phyloP scores from a whole-genome alignment of 2,329 filamentous ascomycete species.

The Parastagonospora nodorum region DNA sequence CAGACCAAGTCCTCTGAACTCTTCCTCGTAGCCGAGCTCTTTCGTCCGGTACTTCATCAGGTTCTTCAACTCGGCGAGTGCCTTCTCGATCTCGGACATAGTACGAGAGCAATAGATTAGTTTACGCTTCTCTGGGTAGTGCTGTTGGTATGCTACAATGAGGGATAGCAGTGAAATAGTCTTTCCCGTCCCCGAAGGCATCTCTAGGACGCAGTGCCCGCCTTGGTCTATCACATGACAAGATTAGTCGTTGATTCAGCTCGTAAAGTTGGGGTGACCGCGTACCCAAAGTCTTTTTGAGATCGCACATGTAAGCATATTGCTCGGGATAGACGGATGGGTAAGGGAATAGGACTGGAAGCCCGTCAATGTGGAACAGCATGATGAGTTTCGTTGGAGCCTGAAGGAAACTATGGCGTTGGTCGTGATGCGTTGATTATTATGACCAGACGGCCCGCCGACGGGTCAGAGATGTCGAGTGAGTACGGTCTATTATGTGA shows the following conservation, averaged over 20 bases:
- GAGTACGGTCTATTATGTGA: too few species aligned
- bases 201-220: slow-evolving; percentile 95
- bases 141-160: slow-evolving; percentile 95
- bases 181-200: slow-evolving; percentile 98
- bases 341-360: slow-evolving; percentile 75
- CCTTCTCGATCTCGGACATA: slow-evolving; percentile 99
- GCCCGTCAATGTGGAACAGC: slow-evolving; percentile 80
- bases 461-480: not conserved
- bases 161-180: slow-evolving; percentile 93
- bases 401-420: not conserved
- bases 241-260: not conserved
- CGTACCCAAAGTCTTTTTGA: slow-evolving; percentile 77
- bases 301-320: slow-evolving; percentile 76
- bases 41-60: slow-evolving; percentile 94
- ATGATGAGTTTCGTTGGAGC: slow-evolving; percentile 53
- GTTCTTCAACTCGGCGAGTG: slow-evolving; percentile 84
- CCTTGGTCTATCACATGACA: slow-evolving; percentile 58
- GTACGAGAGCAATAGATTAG: slow-evolving; percentile 99
- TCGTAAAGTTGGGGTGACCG: not conserved
- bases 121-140: slow-evolving; percentile 90
- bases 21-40: slow-evolving; percentile 87
- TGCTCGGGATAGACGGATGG: slow-evolving; percentile 70
- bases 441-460: not conserved
- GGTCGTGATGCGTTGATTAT: not conserved
- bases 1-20: slow-evolving; percentile 88